Conservation (phyloP, 306 rosid genomes). For the barrel medic (Medicago truncatula) region MtrunA17r5.0-ANR NC_053042.1:6629001-6629500, state of each 20-base stretch:
- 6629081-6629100: constrained; percentile 18
- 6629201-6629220: neutral
- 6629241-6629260: constrained; percentile 69
- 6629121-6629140: constrained; percentile 1
- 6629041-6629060: constrained; percentile 17
- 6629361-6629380: constrained; percentile 91
- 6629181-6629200: neutral
- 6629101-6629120: constrained; percentile 1
- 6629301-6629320: constrained; percentile 79
- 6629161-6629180: constrained; percentile 5
- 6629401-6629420: constrained; percentile 79
- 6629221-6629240: constrained; percentile 23
- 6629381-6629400: constrained; percentile 99
- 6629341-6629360: constrained; percentile 93
- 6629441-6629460: constrained; percentile 96
- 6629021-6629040: neutral
- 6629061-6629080: constrained; percentile 20
- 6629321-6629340: constrained; percentile 98
- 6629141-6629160: constrained; percentile 17
- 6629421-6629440: constrained; percentile 89
- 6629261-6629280: constrained; percentile 85
- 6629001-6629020: constrained; percentile 22
- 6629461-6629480: constrained; percentile 94
- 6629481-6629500: constrained; percentile 96
- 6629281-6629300: constrained; percentile 80